phyloP scores from a whole-genome alignment of 495 filamentous ascomycete genomes.

The Lentithecium fluviatile region DNA sequence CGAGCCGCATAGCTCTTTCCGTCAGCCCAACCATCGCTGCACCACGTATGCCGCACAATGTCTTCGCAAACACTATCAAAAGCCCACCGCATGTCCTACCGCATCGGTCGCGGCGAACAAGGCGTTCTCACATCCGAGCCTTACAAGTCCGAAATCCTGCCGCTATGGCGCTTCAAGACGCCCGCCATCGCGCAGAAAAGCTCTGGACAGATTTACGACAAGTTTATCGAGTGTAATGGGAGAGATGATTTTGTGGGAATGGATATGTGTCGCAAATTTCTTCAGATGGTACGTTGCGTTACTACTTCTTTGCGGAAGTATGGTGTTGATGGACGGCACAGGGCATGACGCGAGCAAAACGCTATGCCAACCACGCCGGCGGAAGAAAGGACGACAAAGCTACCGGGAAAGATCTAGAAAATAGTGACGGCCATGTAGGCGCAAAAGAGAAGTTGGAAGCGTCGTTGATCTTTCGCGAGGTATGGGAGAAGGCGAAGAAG shows the following conservation, averaged over 20 bases:
- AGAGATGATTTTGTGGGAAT: conserved; percentile 54
- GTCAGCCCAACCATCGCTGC: neutral
- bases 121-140: conserved; percentile 55
- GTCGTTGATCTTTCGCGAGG: conserved; percentile 42
- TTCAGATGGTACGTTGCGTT: conserved; percentile 47
- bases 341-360: conserved; percentile 53
- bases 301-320: neutral
- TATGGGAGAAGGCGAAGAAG: conserved; percentile 47
- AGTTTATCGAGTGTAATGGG: conserved; percentile 46
- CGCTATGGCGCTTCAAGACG: conserved; percentile 53
- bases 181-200: conserved; percentile 45
- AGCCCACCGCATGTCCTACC: conserved; percentile 47
- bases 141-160: conserved; percentile 54
- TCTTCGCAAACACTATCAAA: conserved; percentile 5
- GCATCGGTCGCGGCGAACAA: conserved; percentile 54
- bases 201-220: conserved; percentile 42
- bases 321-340: neutral
- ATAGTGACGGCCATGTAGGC: conserved; percentile 33
- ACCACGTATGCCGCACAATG: neutral
- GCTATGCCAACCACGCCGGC: conserved; percentile 53
- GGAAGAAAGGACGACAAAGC: conserved; percentile 50
- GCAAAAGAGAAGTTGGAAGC: conserved; percentile 41
- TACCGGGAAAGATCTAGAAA: conserved; percentile 35
- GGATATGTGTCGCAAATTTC: conserved; percentile 55
- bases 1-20: too few relatives aligned